Percentiles rank a stretch among this genome's conserved stretches.
These are phyloP conservation scores for Pisolithus sp. DNA, from an alignment of 768 basidiomycete species.

Conservation along the genomic window DNA sequence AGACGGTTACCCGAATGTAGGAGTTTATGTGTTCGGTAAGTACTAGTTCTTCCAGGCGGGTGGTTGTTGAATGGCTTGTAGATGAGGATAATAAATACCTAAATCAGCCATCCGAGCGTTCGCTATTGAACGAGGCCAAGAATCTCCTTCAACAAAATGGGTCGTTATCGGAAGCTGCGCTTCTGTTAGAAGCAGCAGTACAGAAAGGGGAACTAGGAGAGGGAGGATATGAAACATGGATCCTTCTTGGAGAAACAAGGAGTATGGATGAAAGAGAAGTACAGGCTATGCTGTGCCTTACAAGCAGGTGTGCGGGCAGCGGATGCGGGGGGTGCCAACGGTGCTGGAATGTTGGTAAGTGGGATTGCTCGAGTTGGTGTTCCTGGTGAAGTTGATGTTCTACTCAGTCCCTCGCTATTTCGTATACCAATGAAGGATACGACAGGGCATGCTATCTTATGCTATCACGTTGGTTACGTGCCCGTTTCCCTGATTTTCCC, in stretches of 20 bases:
- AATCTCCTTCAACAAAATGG: slow-evolving; percentile 71
- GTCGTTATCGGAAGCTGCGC: slow-evolving; percentile 78
- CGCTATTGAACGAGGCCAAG: slow-evolving; percentile 65
- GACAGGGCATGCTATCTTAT: slow-evolving; percentile 82
- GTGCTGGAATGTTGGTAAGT: slow-evolving; percentile 71
- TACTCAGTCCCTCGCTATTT: slow-evolving; percentile 83
- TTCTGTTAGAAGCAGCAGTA: slow-evolving; percentile 88
- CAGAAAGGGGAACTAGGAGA: slow-evolving; percentile 74
- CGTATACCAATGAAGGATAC: slow-evolving; percentile 90
- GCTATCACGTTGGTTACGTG: slow-evolving; percentile 78
- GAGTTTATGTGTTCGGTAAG: slow-evolving; percentile 74
- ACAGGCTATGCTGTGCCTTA: slow-evolving; percentile 72
- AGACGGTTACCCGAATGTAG: slow-evolving; percentile 71
- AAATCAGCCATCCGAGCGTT: slow-evolving; percentile 42
- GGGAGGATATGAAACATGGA: slow-evolving; percentile 87
- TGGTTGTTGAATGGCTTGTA: slow-evolving; percentile 24
- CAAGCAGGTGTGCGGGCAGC: slow-evolving; percentile 64
- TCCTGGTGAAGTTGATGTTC: slow-evolving; percentile 7
- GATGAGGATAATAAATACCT: slow-evolving; percentile 71
- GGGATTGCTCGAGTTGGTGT: not conserved
- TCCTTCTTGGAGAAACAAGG: slow-evolving; percentile 82
- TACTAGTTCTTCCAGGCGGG: not conserved
- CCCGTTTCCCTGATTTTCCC: slow-evolving; percentile 54
- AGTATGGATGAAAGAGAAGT: slow-evolving; percentile 89
- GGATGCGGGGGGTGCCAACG: slow-evolving; percentile 55